Evolutionary conservation across 805 yeast genomes (phyloP).

Genomic region (Saccharomyces mikatae): DNA sequence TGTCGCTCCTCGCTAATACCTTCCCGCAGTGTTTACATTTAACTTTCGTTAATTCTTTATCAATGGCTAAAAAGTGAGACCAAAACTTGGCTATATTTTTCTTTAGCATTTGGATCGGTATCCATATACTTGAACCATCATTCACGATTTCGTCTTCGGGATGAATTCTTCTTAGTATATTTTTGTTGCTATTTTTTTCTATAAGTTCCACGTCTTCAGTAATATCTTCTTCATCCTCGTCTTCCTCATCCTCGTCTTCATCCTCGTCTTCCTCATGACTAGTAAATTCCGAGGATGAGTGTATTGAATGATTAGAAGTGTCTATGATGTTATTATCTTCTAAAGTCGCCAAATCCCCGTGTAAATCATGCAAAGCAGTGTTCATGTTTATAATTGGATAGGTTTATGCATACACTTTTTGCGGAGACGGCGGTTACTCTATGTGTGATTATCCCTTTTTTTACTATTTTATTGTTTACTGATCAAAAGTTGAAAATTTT

Average conservation of each 20-base stretch:
- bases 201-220: background rate
- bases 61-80: constrained; percentile 11
- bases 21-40: constrained; percentile 12
- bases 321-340: background rate
- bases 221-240: background rate
- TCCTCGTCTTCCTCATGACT: background rate
- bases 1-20: background rate
- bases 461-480: background rate
- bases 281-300: background rate
- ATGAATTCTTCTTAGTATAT: background rate
- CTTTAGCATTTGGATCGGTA: constrained; percentile 5
- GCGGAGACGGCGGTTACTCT: background rate
- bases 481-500: background rate
- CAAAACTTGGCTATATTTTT: constrained; percentile 5
- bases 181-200: background rate
- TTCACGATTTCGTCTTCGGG: constrained; percentile 1
- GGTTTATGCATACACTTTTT: background rate
- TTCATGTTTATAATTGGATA: background rate
- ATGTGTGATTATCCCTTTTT: background rate
- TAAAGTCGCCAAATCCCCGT: background rate
- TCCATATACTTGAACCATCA: constrained; percentile 6
- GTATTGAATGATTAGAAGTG: background rate
- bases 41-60: background rate
- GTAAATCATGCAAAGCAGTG: background rate
- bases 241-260: background rate